Percentiles rank a stretch among this genome's conserved stretches.
These are phyloP conservation scores for Hysterangium stoloniferum DNA, from an alignment of 768 basidiomycete genomes.

Conservation along the genomic window DNA sequence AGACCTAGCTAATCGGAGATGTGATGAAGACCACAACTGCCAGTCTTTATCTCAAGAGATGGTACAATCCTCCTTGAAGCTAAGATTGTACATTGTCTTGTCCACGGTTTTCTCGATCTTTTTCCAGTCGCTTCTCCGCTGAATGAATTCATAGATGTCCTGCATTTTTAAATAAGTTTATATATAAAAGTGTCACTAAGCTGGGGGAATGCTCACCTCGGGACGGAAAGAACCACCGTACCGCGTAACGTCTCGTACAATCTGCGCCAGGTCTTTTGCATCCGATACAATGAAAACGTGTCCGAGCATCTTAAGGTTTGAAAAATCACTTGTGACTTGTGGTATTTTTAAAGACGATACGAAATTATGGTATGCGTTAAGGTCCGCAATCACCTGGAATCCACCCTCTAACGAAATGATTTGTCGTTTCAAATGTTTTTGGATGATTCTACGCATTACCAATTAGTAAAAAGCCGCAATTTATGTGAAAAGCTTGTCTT, in stretches of 20 bases:
- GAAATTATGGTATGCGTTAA: slow-evolving; percentile 90
- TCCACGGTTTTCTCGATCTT: slow-evolving; percentile 96
- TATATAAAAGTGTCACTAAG: neutral
- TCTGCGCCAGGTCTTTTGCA: slow-evolving; percentile 93
- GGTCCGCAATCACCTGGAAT: slow-evolving; percentile 91
- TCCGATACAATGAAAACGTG: slow-evolving; percentile 95
- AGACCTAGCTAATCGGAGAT: too few species aligned
- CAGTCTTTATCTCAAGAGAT: slow-evolving; percentile 28
- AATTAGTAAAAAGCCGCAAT: slow-evolving; percentile 7
- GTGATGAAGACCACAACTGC: too few species aligned
- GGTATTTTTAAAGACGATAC: slow-evolving; percentile 80
- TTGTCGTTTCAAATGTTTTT: slow-evolving; percentile 94
- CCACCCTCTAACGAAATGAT: slow-evolving; percentile 93
- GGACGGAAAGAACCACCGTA: slow-evolving; percentile 94
- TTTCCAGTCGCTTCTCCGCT: slow-evolving; percentile 94
- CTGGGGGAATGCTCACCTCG: slow-evolving; percentile 48
- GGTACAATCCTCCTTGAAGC: slow-evolving; percentile 88
- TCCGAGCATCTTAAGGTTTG: slow-evolving; percentile 93
- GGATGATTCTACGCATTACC: slow-evolving; percentile 61
- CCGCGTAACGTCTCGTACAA: slow-evolving; percentile 89
- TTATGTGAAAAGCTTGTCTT: slow-evolving; percentile 22
- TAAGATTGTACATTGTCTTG: slow-evolving; percentile 90
- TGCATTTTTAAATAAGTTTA: slow-evolving; percentile 18
- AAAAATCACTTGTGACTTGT: slow-evolving; percentile 80
- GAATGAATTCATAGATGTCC: slow-evolving; percentile 96